phyloP scores from a whole-genome alignment of 2,329 filamentous ascomycete genomes.

The Neopestalotiopsis sp. region DNA sequence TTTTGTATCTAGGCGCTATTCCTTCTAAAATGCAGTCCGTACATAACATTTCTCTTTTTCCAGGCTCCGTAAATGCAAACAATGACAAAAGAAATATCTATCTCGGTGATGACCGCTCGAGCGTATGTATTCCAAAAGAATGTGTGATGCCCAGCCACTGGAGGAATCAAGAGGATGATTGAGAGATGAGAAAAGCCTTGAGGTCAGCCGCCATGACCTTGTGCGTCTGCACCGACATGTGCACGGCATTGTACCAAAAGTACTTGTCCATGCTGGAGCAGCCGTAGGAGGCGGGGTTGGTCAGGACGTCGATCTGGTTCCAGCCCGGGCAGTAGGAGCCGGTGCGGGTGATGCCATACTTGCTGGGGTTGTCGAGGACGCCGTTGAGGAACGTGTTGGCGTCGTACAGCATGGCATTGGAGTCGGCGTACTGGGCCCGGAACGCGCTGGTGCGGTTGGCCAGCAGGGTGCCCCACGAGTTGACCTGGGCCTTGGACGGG shows the following conservation, averaged over 20 bases:
- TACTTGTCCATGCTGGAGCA: neutral
- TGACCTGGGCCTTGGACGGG: constrained; percentile 3
- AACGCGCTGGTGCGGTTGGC: neutral
- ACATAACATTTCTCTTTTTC: no score
- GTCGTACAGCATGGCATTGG: constrained; percentile 10
- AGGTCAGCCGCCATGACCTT: neutral
- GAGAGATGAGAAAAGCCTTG: neutral
- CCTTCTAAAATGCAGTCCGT: no score
- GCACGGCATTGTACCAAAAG: constrained; percentile 4
- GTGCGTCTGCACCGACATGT: neutral
- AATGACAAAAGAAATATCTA: no score
- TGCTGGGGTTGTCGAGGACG: constrained; percentile 4
- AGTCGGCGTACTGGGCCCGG: neutral
- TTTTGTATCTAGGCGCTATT: no score
- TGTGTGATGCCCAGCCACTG: neutral
- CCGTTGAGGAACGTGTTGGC: constrained; percentile 1
- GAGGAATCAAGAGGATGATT: neutral
- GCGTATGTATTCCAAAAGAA: neutral
- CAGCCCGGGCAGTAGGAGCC: neutral
- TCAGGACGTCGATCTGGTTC: constrained; percentile 9
- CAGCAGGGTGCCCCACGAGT: neutral
- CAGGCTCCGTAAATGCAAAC: no score
- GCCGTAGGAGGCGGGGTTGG: constrained; percentile 6
- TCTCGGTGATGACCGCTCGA: no score
- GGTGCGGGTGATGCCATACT: neutral